Evolutionary conservation across 2,329 filamentous ascomycete species (phyloP).

Genomic region (Trichoderma sp.): DNA sequence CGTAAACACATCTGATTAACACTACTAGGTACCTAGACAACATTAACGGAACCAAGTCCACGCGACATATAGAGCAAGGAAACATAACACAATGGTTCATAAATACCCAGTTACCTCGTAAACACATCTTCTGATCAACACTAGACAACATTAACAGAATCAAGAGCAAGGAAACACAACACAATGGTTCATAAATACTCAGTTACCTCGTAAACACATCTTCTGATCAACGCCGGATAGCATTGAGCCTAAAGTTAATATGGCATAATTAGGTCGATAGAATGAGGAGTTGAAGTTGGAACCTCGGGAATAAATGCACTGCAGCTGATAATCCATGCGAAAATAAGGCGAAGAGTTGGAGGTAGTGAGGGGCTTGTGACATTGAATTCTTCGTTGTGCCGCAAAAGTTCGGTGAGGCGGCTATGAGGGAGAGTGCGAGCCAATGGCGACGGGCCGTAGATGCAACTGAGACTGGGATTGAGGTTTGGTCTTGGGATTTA

Average conservation of each 20-base stretch:
- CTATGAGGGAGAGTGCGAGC: not conserved
- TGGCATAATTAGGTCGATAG: not conserved
- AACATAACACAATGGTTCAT: not conserved
- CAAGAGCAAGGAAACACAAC: not conserved
- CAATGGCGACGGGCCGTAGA: not conserved
- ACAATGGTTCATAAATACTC: not conserved
- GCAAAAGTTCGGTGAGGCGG: not conserved
- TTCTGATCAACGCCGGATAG: not conserved
- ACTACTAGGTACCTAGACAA: too few relatives aligned
- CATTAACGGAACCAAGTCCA: too few relatives aligned
- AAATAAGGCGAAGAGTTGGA: not conserved
- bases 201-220: not conserved
- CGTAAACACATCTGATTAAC: not conserved
- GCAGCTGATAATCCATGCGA: not conserved
- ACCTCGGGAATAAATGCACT: not conserved
- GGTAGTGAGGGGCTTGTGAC: not conserved
- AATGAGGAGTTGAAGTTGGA: not conserved
- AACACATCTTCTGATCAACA: not conserved
- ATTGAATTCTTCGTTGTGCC: not conserved
- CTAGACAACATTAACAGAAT: not conserved
- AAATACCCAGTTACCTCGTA: not conserved
- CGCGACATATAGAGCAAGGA: too few relatives aligned
- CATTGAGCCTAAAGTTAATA: not conserved
- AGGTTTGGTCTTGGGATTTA: not conserved
- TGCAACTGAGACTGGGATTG: not conserved